phyloP scores from a whole-genome alignment of 129 eudicot genomes.

The Lactuca saligna region DNA sequence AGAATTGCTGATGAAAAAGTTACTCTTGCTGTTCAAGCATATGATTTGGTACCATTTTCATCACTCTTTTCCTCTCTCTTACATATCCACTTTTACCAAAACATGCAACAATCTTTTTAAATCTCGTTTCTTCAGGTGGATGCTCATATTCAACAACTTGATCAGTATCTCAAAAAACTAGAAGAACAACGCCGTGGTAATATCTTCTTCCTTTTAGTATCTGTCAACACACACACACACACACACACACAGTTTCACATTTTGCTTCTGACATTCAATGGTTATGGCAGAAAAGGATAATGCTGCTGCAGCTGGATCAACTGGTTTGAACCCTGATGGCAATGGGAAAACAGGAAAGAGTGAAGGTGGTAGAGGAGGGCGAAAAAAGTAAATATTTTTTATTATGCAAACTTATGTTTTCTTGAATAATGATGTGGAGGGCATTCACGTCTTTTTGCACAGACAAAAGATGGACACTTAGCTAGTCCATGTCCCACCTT shows the following conservation, averaged over 20 bases:
- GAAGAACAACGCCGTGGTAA: conserved; percentile 88
- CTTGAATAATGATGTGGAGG: background rate
- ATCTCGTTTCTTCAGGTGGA: conserved; percentile 55
- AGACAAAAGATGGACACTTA: too few species aligned
- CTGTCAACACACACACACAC: background rate
- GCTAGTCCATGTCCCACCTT: too few species aligned
- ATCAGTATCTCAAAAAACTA: conserved; percentile 73
- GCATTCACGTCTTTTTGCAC: too few species aligned
- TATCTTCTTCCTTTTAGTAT: conserved; percentile 7
- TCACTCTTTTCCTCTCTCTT: background rate
- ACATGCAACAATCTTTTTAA: background rate
- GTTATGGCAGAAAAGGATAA: conserved; percentile 65
- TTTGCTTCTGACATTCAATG: conserved; percentile 8
- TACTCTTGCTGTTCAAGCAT: conserved; percentile 80
- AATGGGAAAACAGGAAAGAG: conserved; percentile 62
- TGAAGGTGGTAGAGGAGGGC: conserved; percentile 86
- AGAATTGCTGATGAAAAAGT: conserved; percentile 92
- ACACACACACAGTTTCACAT: background rate
- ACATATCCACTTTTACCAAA: background rate
- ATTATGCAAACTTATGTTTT: background rate
- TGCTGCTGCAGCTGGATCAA: conserved; percentile 50
- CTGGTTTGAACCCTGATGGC: conserved; percentile 46
- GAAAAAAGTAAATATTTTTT: conserved; percentile 63
- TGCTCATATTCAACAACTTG: conserved; percentile 91
- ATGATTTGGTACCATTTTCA: conserved; percentile 58